Conservation (phyloP, 805 yeast genomes). For the Starmerella etchellsii region DNA sequence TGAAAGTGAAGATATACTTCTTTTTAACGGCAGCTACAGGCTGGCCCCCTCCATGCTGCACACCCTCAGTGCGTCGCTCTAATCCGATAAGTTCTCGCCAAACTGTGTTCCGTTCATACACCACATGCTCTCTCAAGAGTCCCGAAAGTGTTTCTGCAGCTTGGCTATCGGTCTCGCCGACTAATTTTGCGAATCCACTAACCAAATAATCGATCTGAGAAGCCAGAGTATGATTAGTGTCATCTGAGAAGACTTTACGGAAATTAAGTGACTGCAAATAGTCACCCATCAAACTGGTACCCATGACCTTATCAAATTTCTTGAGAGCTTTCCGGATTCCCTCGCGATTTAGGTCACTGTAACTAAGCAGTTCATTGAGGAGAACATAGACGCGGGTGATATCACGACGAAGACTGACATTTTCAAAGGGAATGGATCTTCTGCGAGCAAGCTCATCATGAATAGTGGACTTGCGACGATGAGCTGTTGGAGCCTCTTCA, state of each 20-base stretch:
- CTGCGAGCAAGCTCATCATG: constrained; percentile 16
- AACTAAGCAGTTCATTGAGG: constrained; percentile 72
- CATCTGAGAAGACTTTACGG: constrained; percentile 43
- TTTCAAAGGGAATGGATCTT: constrained; percentile 13
- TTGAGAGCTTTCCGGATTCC: constrained; percentile 85
- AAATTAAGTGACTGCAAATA: constrained; percentile 39
- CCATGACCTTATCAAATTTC: constrained; percentile 77
- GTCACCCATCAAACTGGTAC: constrained; percentile 43
- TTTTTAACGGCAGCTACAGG: neutral
- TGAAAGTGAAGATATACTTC: neutral
- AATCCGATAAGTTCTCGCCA: constrained; percentile 94
- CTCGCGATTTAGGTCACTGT: constrained; percentile 67
- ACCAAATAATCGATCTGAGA: constrained; percentile 41
- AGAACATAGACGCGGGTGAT: constrained; percentile 47
- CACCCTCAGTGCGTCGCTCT: constrained; percentile 45
- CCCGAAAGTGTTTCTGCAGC: constrained; percentile 41
- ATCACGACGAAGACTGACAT: constrained; percentile 28
- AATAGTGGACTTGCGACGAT: constrained; percentile 12
- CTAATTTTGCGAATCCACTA: constrained; percentile 41
- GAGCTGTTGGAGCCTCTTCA: constrained; percentile 13
- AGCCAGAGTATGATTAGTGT: constrained; percentile 39
- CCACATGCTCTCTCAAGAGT: constrained; percentile 77
- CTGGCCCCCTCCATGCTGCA: constrained; percentile 18
- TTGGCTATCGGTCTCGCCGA: constrained; percentile 30
- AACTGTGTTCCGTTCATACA: constrained; percentile 94